Evolutionary conservation across 306 rosid genomes (phyloP).

Genomic region (Boehmeria nivea): DNA sequence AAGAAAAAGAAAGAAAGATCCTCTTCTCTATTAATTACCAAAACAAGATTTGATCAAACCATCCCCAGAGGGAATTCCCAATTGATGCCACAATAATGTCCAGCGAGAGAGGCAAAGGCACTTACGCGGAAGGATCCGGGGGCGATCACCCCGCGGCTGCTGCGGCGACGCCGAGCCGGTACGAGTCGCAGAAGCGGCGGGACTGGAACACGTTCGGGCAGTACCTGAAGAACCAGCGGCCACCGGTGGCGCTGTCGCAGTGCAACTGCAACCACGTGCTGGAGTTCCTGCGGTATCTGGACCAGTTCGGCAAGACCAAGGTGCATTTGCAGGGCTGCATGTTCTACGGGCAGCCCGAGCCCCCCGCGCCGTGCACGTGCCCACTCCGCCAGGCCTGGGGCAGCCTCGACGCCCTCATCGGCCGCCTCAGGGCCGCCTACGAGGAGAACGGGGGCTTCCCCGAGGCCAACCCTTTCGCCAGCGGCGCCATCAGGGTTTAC

Average conservation of each 20-base stretch:
- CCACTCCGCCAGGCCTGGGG: constrained; percentile 98
- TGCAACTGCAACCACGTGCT: constrained; percentile 80
- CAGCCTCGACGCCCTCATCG: constrained; percentile 89
- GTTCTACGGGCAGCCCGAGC: constrained; percentile 92
- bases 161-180: constrained; percentile 64
- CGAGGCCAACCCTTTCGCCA: constrained; percentile 74
- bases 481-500: constrained; percentile 72
- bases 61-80: neutral
- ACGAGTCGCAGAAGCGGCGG: constrained; percentile 87
- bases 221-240: constrained; percentile 77
- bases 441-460: constrained; percentile 90
- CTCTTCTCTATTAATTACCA: neutral
- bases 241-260: constrained; percentile 74
- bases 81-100: constrained; percentile 34
- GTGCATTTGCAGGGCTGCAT: constrained; percentile 86
- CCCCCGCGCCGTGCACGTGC: constrained; percentile 91
- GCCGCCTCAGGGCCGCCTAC: constrained; percentile 91
- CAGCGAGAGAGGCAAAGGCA: constrained; percentile 42
- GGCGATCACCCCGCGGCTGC: constrained; percentile 21
- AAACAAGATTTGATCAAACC: neutral
- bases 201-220: constrained; percentile 99
- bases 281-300: constrained; percentile 78
- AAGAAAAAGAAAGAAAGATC: constrained; percentile 7
- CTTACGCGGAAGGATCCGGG: constrained; percentile 44
- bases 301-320: constrained; percentile 95